A percentile compares a stretch with the other conserved stretches of the same genome.
Conservation (phyloP, 176 grass and related monocot species). For the Oryza brachyantha region DNA sequence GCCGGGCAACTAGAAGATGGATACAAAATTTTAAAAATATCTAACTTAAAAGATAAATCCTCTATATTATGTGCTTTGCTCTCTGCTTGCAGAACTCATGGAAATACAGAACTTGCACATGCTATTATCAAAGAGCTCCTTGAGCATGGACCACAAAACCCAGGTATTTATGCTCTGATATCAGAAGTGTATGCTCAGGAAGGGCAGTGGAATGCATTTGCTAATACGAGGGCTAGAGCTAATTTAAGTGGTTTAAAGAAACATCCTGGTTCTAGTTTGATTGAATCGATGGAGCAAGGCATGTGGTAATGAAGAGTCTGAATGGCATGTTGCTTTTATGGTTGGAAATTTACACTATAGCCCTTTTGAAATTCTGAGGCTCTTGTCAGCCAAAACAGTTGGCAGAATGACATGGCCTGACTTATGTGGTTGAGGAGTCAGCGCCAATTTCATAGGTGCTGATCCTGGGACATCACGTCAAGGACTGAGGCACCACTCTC, state of each 20-base stretch:
- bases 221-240: constrained; percentile 40
- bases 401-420: background rate
- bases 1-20: constrained; percentile 56
- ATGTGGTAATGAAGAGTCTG: background rate
- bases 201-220: constrained; percentile 56
- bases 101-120: constrained; percentile 50
- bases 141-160: constrained; percentile 34
- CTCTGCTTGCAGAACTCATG: constrained; percentile 57
- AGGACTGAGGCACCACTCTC: background rate
- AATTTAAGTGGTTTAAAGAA: constrained; percentile 44
- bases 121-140: constrained; percentile 48
- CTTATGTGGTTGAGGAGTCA: background rate
- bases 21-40: constrained; percentile 45
- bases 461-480: background rate
- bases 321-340: background rate
- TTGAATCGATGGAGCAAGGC: constrained; percentile 41
- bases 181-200: constrained; percentile 56
- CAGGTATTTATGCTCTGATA: constrained; percentile 61
- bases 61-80: constrained; percentile 48
- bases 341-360: background rate
- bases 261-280: constrained; percentile 58
- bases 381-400: background rate
- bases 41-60: constrained; percentile 41
- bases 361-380: background rate
- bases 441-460: background rate